phyloP scores from a whole-genome alignment of 2,329 filamentous ascomycete species.

The Penicillium fuscoglaucum region DNA sequence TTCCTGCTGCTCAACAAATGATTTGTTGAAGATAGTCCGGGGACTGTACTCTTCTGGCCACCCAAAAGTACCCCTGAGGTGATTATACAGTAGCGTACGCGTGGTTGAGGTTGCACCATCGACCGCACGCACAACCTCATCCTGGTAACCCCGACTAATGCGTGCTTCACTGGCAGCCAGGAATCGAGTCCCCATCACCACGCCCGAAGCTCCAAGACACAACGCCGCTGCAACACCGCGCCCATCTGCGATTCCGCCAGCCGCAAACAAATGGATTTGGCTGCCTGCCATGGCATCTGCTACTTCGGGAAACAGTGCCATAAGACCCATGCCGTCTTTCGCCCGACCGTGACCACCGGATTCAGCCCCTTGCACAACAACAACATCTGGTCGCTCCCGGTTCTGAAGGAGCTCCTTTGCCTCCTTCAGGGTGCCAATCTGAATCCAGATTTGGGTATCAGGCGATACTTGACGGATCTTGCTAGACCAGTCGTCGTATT shows the following conservation, averaged over 20 bases:
- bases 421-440: conserved; percentile 55
- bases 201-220: conserved; percentile 55
- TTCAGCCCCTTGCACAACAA: conserved; percentile 58
- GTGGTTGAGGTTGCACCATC: conserved; percentile 56
- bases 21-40: conserved; percentile 59
- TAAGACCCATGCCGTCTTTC: conserved; percentile 50
- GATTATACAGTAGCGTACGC: conserved; percentile 56
- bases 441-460: conserved; percentile 55
- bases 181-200: conserved; percentile 64
- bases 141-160: conserved; percentile 54
- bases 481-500: conserved; percentile 48
- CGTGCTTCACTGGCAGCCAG: conserved; percentile 55
- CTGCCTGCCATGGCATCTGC: conserved; percentile 43
- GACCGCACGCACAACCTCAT: conserved; percentile 51
- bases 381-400: conserved; percentile 49
- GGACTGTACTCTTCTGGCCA: conserved; percentile 64
- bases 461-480: conserved; percentile 45
- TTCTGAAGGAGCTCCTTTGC: conserved; percentile 44
- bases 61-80: conserved; percentile 56
- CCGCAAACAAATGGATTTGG: conserved; percentile 51
- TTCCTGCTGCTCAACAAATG: conserved; percentile 47
- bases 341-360: conserved; percentile 57
- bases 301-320: conserved; percentile 55
- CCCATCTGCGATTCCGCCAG: conserved; percentile 56
- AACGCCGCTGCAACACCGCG: conserved; percentile 53